Conservation (phyloP, 345 rosid genomes). For the Dipteronia sinensis region DNA sequence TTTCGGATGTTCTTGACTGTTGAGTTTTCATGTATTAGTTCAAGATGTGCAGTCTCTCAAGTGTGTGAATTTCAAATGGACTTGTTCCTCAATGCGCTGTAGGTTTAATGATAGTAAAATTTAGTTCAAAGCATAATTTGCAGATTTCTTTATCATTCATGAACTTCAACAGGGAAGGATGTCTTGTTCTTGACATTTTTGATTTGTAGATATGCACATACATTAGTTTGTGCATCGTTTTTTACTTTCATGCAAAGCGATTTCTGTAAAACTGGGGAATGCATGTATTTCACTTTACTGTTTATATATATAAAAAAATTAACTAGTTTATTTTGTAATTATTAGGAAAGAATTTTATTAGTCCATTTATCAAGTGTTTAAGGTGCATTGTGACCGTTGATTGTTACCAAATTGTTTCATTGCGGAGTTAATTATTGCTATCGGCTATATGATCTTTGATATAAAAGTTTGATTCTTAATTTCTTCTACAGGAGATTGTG, state of each 20-base stretch:
- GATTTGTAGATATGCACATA: not conserved
- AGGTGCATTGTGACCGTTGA: not conserved
- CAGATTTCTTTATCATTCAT: not conserved
- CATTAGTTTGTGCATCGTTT: not conserved
- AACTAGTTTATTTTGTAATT: not conserved
- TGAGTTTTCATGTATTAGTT: not conserved
- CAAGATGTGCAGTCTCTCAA: not conserved
- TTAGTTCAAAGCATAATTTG: not conserved
- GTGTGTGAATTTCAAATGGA: not conserved
- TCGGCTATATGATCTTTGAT: not conserved
- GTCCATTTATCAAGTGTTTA: too few species aligned
- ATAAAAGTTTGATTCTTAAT: not conserved
- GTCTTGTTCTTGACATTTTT: not conserved
- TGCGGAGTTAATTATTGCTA: not conserved
- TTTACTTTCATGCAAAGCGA: not conserved
- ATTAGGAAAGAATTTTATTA: not conserved
- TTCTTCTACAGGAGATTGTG: conserved; percentile 82
- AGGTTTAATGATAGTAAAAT: not conserved
- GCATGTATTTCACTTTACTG: not conserved
- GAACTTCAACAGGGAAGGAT: not conserved
- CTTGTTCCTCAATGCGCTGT: not conserved
- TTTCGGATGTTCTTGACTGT: not conserved
- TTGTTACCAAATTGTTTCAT: not conserved
- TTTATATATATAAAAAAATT: not conserved
- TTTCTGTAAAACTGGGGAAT: not conserved